Conservation (phyloP, 177 flowering plant species). For the Vitis hybrid region DNA sequence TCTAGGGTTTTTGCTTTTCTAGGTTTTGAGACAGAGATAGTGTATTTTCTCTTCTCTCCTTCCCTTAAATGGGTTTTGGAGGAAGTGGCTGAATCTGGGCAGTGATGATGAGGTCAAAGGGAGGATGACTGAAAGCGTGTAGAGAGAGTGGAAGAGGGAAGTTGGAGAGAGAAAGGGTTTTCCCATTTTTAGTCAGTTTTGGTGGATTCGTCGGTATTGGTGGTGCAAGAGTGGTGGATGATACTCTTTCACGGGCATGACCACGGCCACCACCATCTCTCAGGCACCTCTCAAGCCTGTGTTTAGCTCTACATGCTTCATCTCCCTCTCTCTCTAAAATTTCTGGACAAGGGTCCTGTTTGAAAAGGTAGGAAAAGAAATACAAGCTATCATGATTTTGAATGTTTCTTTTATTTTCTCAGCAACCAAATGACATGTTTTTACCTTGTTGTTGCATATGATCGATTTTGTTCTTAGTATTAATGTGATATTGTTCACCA, state of each 20-base stretch:
- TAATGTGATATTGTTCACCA: too few species aligned
- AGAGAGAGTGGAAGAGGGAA: neutral
- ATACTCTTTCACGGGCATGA: constrained; percentile 4
- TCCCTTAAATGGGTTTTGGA: neutral
- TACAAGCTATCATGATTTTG: neutral
- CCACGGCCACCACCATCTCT: constrained; percentile 6
- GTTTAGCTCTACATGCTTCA: constrained; percentile 9
- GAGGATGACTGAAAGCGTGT: constrained; percentile 1
- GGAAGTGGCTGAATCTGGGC: constrained; percentile 14
- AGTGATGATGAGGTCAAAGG: constrained; percentile 1
- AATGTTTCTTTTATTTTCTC: neutral
- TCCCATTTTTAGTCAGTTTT: constrained; percentile 13
- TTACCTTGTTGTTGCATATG: too few species aligned
- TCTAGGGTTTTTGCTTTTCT: constrained; percentile 13
- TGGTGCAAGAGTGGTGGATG: constrained; percentile 14
- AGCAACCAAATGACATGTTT: too few species aligned
- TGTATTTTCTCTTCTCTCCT: neutral
- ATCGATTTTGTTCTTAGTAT: too few species aligned
- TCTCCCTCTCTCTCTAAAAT: neutral
- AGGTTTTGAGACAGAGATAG: neutral
- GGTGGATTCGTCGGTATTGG: constrained; percentile 14
- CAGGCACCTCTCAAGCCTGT: constrained; percentile 2
- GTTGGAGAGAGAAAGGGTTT: neutral
- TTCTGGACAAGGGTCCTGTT: too few species aligned
- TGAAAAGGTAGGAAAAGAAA: too few species aligned